A percentile compares a stretch with the other conserved stretches of the same genome.
These are phyloP conservation scores for Vitis riparia DNA, from an alignment of 164 flowering plant species.

Conservation along the genomic window DNA sequence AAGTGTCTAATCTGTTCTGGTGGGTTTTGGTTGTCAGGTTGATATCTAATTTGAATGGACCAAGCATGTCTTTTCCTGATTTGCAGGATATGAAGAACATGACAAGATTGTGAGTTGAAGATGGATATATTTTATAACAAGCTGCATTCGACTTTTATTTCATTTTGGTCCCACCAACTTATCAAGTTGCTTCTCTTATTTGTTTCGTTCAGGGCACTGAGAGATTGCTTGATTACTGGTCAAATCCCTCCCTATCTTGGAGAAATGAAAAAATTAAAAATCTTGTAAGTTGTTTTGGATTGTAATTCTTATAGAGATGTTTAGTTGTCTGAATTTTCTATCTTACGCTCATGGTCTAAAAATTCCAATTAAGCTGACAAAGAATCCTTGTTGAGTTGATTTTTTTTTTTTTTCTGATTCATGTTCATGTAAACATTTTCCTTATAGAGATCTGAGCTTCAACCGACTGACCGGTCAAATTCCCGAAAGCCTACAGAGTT, in stretches of 20 bases:
- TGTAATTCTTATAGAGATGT: too few relatives aligned
- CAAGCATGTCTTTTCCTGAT: constrained; percentile 51
- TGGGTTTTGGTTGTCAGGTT: constrained; percentile 44
- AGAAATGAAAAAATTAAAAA: constrained; percentile 25
- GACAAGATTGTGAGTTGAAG: constrained; percentile 53
- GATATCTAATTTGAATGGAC: constrained; percentile 70
- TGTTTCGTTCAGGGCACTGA: constrained; percentile 46
- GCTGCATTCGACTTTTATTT: too few relatives aligned
- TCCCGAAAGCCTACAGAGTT: constrained; percentile 28
- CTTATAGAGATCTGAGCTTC: constrained; percentile 60
- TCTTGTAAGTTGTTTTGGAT: constrained; percentile 45
- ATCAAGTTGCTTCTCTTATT: background rate
- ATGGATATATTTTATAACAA: background rate
- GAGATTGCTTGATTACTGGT: constrained; percentile 68
- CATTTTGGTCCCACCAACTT: background rate
- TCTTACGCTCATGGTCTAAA: too few relatives aligned
- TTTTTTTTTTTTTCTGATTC: background rate
- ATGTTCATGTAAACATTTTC: background rate
- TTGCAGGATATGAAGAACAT: constrained; percentile 38
- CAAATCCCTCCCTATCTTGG: constrained; percentile 59
- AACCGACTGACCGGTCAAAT: constrained; percentile 58
- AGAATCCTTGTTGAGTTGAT: background rate
- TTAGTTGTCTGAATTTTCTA: too few relatives aligned
- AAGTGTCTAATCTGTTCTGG: too few relatives aligned
- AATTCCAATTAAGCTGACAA: too few relatives aligned